Evolutionary conservation across 148 eudicot species (phyloP).

Genomic region (Rhododendron ferrugineum): DNA sequence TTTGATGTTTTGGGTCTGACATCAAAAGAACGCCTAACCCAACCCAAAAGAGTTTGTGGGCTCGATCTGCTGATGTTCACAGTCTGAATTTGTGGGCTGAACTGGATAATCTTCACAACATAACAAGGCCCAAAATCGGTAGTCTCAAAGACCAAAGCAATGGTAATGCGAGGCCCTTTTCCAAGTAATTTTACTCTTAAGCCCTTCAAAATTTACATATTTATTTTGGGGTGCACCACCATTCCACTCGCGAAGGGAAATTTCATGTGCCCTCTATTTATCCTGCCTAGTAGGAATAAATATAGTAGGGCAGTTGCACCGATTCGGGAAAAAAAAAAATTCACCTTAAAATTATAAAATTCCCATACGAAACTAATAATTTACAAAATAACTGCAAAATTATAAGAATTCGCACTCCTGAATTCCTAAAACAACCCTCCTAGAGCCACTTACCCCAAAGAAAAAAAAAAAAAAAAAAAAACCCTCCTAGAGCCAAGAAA

Average conservation of each 20-base stretch:
- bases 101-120: not conserved
- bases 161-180: not conserved
- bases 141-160: not conserved
- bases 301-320: too few species aligned
- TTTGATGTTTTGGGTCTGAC: not conserved
- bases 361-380: too few species aligned
- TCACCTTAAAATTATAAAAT: too few species aligned
- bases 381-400: not conserved
- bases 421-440: not conserved
- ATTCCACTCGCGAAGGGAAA: too few species aligned
- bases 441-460: not conserved
- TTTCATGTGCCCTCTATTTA: too few species aligned
- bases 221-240: too few species aligned
- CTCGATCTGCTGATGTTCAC: not conserved
- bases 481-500: not conserved
- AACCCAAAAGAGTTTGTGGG: not conserved
- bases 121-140: not conserved
- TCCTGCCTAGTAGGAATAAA: too few species aligned
- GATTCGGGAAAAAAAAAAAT: too few species aligned
- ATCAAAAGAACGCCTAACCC: not conserved
- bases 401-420: not conserved
- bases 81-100: not conserved
- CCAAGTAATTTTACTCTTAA: not conserved
- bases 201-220: not conserved
- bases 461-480: not conserved